Base-by-base conservation (phyloP, 805 yeast species). In the Jamesozyma gamospora region DNA sequence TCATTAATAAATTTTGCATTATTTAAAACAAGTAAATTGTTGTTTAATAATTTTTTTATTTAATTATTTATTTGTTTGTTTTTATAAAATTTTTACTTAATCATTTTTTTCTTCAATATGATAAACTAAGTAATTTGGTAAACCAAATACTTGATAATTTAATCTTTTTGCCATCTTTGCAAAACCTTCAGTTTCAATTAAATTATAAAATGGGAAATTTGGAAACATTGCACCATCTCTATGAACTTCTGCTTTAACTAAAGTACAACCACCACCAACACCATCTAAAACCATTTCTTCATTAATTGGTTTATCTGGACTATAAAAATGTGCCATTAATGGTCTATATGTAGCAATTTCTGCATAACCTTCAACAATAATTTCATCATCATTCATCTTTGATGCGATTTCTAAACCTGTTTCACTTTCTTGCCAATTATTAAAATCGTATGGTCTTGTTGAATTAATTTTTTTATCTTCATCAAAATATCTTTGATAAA, bases 201-300 rank as follows among this genome's bases (percentile, higher is more conserved):
- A 71, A 61, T 92, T 95, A 61, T 90, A 88, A 70, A 92, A 92
- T 44, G 98, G 92, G 75, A 92, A 92, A 36, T 94, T 84, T 14
- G 99, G 98, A 75, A 92, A 92, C 96, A 92, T 90, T 40, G 97
- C 97, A 37, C 99, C 99, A 62, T 92, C 98, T 60, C 98, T 74
- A 64, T 92, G 99, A 39, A 92, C 99, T 50, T 88, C 96, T 10
- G 96, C 95, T 58, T 90, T 86, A 25, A 92, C 99, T 64, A 92
- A 61, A 26, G 94, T 79, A 32, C 96, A 94, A 17, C 96, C 95
- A 46, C 96, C 97, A 39, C 98, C 98, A 42, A 92, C 97, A 59
- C 99, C 98, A 60, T 92, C 97, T 43, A 92, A 70, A 34, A 74
- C 75, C 83, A 92, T 81, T 56, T 80, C 90, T 3, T 78, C 72